These are phyloP conservation scores for Vigna hirtella DNA, from an alignment of 306 rosid genomes.

Conservation along the genomic window DNA sequence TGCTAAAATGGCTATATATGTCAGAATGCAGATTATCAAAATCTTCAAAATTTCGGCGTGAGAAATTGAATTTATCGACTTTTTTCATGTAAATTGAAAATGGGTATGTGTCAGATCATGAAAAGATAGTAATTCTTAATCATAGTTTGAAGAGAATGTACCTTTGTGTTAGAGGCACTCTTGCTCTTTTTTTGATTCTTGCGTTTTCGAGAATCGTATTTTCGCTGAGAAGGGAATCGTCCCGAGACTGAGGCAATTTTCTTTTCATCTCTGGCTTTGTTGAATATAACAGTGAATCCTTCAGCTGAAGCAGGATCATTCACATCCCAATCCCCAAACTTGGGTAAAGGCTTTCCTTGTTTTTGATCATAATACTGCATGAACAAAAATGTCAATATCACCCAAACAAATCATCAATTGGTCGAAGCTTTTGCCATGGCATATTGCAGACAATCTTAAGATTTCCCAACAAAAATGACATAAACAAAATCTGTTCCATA, in stretches of 20 bases:
- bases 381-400: neutral
- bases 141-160: neutral
- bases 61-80: no score
- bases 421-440: neutral
- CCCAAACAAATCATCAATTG: neutral
- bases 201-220: slow-evolving; percentile 39
- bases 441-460: neutral
- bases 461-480: neutral
- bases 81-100: no score
- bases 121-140: no score
- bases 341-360: slow-evolving; percentile 65
- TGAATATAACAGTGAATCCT: slow-evolving; percentile 81
- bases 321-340: slow-evolving; percentile 97
- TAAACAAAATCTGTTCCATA: no score
- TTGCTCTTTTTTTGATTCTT: slow-evolving; percentile 38
- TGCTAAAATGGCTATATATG: no score
- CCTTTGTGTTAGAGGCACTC: slow-evolving; percentile 51
- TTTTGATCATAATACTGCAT: slow-evolving; percentile 56
- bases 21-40: no score
- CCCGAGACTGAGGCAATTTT: slow-evolving; percentile 59
- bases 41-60: no score
- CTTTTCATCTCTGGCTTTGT: slow-evolving; percentile 78
- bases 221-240: slow-evolving; percentile 43
- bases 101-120: no score
- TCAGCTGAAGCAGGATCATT: slow-evolving; percentile 84